phyloP scores from a whole-genome alignment of 371 early-diverging fungal species.

The Cokeromyces recurvatus region DNA sequence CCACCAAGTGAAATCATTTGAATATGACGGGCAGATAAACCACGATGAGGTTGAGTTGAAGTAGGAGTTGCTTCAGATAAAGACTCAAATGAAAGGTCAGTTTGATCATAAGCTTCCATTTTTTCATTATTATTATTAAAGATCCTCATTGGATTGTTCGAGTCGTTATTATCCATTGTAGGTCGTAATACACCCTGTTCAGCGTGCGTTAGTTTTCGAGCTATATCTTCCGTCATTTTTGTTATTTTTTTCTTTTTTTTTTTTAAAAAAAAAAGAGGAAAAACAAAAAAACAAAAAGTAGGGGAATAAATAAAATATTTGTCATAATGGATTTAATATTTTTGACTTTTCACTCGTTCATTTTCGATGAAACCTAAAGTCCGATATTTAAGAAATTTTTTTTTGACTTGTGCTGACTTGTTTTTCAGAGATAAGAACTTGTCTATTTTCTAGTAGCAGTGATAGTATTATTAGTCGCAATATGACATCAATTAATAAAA shows the following conservation, averaged over 20 bases:
- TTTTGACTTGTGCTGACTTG: too few relatives aligned
- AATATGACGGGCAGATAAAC: constrained; percentile 68
- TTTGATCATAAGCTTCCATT: constrained; percentile 16
- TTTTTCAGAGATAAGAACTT: too few relatives aligned
- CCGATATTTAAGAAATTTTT: too few relatives aligned
- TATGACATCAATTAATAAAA: too few relatives aligned
- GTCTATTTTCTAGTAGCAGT: too few relatives aligned
- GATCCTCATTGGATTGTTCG: constrained; percentile 11
- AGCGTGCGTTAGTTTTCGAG: constrained; percentile 6
- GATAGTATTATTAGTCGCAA: too few relatives aligned
- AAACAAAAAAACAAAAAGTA: not conserved
- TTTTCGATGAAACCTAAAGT: too few relatives aligned
- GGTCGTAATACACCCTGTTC: constrained; percentile 6
- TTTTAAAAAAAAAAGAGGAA: not conserved
- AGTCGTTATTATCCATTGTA: not conserved
- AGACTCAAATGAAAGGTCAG: constrained; percentile 12
- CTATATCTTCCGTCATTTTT: not conserved
- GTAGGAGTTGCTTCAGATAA: not conserved
- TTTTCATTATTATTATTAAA: constrained; percentile 23
- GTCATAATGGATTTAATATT: too few relatives aligned
- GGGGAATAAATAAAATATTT: too few relatives aligned
- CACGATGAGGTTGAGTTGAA: constrained; percentile 39
- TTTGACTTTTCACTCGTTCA: too few relatives aligned
- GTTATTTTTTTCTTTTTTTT: constrained; percentile 1
- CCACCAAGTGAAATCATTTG: constrained; percentile 79